These are phyloP conservation scores for Aspergillus viridinutans DNA, from an alignment of 2,329 filamentous ascomycete genomes.

Conservation along the genomic window DNA sequence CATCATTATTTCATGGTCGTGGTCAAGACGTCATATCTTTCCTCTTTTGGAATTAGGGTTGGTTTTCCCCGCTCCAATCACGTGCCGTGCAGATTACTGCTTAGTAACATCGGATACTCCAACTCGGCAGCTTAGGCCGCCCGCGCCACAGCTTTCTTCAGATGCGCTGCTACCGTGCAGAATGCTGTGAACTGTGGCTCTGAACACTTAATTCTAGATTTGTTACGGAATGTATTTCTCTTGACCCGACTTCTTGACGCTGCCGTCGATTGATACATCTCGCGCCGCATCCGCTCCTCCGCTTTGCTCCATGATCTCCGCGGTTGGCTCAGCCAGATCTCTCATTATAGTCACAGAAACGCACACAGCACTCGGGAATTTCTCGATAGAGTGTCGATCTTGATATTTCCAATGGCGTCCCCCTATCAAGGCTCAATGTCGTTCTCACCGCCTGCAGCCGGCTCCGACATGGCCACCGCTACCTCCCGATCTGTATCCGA, in stretches of 20 bases:
- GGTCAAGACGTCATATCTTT: not conserved
- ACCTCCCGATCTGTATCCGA: constrained; percentile 33
- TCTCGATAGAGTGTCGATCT: not conserved
- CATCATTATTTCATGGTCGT: not conserved
- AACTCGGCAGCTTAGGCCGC: not conserved
- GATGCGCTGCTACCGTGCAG: not conserved
- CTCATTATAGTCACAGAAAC: not conserved
- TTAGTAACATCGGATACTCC: not conserved
- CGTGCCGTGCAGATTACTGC: not conserved
- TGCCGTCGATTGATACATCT: not conserved
- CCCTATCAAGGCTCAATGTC: constrained; percentile 27
- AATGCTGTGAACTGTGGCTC: not conserved
- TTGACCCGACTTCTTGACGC: not conserved
- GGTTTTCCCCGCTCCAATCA: not conserved
- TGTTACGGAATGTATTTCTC: not conserved
- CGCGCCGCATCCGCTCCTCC: constrained; percentile 5
- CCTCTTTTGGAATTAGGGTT: not conserved
- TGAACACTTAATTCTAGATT: not conserved
- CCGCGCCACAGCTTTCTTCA: not conserved
- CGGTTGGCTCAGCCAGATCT: not conserved
- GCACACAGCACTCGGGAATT: not conserved
- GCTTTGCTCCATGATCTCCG: not conserved
- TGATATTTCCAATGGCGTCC: constrained; percentile 21
- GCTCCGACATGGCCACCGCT: constrained; percentile 20
- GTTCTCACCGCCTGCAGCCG: constrained; percentile 24